A percentile compares a stretch with the other conserved stretches of the same genome.
These are phyloP conservation scores for Mortierella sp. DNA, from an alignment of 371 early-diverging fungal genomes.

Conservation along the genomic window DNA sequence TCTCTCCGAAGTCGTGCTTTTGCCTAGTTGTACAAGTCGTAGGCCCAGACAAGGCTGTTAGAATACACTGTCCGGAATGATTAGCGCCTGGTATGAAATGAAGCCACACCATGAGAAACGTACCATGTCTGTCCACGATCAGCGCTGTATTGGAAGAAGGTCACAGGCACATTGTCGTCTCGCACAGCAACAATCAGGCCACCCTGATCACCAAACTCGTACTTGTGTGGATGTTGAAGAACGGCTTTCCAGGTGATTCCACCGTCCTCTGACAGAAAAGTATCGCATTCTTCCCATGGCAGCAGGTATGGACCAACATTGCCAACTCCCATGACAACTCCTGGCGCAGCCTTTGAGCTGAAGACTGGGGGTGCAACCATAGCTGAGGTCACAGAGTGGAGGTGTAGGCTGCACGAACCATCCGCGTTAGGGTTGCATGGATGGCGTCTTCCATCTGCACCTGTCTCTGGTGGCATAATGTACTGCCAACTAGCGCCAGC, in stretches of 20 bases:
- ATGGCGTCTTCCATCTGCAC: slow-evolving; percentile 50
- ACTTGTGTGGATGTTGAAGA: slow-evolving; percentile 85
- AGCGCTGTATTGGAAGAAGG: slow-evolving; percentile 77
- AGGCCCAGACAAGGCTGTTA: too few species aligned
- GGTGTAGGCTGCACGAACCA: slow-evolving; percentile 78
- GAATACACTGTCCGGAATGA: too few species aligned
- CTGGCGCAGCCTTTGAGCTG: slow-evolving; percentile 81
- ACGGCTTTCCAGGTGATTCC: slow-evolving; percentile 88
- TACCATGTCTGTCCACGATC: slow-evolving; percentile 89
- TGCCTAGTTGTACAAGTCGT: slow-evolving; percentile 4
- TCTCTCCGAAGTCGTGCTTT: slow-evolving; percentile 39
- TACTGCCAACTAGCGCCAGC: slow-evolving; percentile 85
- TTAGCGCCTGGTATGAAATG: too few species aligned
- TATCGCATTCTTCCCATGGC: slow-evolving; percentile 81
- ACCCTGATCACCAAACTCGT: slow-evolving; percentile 92
- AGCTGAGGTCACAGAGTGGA: slow-evolving; percentile 85
- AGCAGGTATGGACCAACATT: slow-evolving; percentile 79
- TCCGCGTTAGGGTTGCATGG: slow-evolving; percentile 54
- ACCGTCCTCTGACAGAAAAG: slow-evolving; percentile 86
- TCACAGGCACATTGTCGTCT: slow-evolving; percentile 77
- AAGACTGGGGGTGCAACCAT: slow-evolving; percentile 76
- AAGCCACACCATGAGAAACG: slow-evolving; percentile 11
- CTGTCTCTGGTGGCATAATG: slow-evolving; percentile 64
- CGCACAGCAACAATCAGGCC: slow-evolving; percentile 75
- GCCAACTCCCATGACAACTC: slow-evolving; percentile 92